Conservation (phyloP, 164 flowering plant genomes). For the Aristolochia fimbriata region DNA sequence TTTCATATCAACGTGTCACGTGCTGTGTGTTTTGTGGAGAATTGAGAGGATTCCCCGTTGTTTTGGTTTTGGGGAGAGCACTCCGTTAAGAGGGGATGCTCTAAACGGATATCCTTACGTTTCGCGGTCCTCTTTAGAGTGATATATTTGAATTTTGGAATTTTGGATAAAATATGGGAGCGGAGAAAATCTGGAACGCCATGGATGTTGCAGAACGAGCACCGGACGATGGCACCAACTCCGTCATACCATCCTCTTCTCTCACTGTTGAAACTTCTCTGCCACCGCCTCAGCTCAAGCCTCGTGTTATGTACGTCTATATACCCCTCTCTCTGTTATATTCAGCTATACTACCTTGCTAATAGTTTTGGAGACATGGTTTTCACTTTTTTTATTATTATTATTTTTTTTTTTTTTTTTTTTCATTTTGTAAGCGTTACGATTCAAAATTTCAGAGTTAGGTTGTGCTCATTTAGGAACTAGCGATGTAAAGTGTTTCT, state of each 20-base stretch:
- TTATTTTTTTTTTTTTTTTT: background rate
- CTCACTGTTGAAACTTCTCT: conserved; percentile 52
- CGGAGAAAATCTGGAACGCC: conserved; percentile 41
- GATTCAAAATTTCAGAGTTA: background rate
- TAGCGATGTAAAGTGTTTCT: too few relatives aligned
- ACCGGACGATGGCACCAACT: conserved; percentile 10
- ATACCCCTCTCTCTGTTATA: background rate
- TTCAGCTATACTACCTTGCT: background rate
- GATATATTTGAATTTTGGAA: too few relatives aligned
- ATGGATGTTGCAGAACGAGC: conserved; percentile 38
- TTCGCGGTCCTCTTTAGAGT: too few relatives aligned
- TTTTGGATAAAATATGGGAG: conserved; percentile 27
- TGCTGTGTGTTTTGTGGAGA: too few relatives aligned
- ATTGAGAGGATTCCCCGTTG: too few relatives aligned
- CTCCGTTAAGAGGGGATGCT: too few relatives aligned
- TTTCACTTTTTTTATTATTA: background rate
- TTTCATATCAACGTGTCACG: too few relatives aligned
- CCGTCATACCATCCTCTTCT: conserved; percentile 35
- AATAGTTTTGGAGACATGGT: background rate
- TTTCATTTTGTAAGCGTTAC: background rate
- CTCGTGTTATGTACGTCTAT: conserved; percentile 52
- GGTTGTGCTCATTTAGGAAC: background rate
- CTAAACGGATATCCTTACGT: too few relatives aligned
- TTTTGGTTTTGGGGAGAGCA: too few relatives aligned
- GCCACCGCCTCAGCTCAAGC: conserved; percentile 42